These are phyloP conservation scores for Triticum monococcum DNA, from an alignment of 176 grass and related monocot genomes.

Conservation along the genomic window DNA sequence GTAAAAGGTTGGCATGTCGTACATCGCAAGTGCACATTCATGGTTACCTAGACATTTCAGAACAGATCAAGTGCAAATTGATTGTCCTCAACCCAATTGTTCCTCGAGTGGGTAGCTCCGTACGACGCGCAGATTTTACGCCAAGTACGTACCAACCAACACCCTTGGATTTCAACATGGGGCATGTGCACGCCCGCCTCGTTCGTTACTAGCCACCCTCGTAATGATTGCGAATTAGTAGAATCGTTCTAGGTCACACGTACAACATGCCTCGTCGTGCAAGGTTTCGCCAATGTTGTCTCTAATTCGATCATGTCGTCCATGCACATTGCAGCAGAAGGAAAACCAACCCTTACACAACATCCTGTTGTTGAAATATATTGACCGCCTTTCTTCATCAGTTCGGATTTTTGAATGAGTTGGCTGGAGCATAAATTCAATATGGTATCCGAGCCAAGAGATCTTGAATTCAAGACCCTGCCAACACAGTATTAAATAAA, in stretches of 20 bases:
- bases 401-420: too few species aligned
- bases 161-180: background rate
- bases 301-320: too few species aligned
- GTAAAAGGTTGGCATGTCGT: background rate
- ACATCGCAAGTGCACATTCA: constrained; percentile 1
- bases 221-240: background rate
- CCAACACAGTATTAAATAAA: too few species aligned
- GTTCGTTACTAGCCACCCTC: background rate
- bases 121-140: background rate
- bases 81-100: background rate
- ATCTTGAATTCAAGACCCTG: too few species aligned
- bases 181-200: background rate
- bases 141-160: background rate
- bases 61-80: background rate
- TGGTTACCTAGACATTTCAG: background rate
- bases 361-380: too few species aligned
- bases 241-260: background rate
- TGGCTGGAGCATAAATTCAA: too few species aligned
- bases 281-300: background rate
- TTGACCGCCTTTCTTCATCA: too few species aligned
- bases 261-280: background rate
- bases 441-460: too few species aligned
- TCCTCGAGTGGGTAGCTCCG: background rate
- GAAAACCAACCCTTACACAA: too few species aligned
- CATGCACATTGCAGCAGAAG: background rate